Evolutionary conservation across 2,329 filamentous ascomycete genomes (phyloP).

Genomic region (Fusarium albidum): DNA sequence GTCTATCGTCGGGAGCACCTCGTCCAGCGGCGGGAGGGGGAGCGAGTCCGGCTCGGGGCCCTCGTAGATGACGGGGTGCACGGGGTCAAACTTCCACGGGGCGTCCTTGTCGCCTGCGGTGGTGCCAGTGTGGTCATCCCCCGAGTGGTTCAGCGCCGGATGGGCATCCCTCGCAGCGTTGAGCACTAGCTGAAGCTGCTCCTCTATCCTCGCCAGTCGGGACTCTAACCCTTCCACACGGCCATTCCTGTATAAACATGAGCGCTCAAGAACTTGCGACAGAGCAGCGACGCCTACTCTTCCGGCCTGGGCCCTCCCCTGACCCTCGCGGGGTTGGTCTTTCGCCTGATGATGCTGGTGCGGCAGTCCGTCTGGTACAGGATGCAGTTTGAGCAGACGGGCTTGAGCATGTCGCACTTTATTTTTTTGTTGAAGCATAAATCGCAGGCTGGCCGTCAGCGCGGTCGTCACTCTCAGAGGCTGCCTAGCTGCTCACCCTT

Average conservation of each 20-base stretch:
- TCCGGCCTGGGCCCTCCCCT: conserved; percentile 18
- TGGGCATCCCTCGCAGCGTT: conserved; percentile 30
- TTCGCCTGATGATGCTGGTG: conserved; percentile 39
- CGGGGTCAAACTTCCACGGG: conserved; percentile 34
- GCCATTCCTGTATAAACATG: not conserved
- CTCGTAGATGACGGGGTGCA: conserved; percentile 30
- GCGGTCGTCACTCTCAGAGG: no score
- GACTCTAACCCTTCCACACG: conserved; percentile 29
- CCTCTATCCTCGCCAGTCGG: conserved; percentile 44
- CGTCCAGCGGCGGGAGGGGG: conserved; percentile 44
- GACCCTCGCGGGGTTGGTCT: conserved; percentile 31
- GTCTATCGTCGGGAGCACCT: conserved; percentile 47
- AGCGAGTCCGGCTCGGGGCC: conserved; percentile 27
- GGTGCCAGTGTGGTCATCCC: not conserved
- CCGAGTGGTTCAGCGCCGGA: not conserved
- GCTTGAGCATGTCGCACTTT: conserved; percentile 55
- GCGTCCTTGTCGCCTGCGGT: no score
- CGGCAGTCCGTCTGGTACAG: conserved; percentile 52
- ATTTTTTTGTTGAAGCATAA: conserved; percentile 57
- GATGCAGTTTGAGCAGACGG: conserved; percentile 53
- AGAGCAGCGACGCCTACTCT: conserved; percentile 13
- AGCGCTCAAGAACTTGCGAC: not conserved
- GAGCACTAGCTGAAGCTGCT: conserved; percentile 44
- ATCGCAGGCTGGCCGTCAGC: conserved; percentile 55
- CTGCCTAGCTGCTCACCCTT: conserved; percentile 35